Conservation (phyloP, 768 basidiomycete species). For the Russula dissimulans region DNA sequence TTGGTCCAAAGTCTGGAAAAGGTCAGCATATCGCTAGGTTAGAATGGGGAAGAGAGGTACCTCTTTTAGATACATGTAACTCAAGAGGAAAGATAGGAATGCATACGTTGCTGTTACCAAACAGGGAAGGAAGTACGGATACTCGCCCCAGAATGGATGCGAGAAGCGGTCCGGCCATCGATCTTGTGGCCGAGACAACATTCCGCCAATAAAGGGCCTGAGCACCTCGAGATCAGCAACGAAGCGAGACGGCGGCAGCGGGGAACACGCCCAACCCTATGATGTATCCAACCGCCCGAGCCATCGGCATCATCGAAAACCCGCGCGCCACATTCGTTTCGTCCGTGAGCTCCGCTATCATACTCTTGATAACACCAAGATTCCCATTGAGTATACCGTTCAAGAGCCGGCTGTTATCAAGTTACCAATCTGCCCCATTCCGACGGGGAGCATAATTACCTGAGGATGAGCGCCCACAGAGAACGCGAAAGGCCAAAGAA, state of each 20-base stretch:
- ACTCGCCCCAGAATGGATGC: constrained; percentile 19
- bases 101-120: neutral
- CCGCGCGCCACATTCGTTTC: constrained; percentile 43
- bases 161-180: constrained; percentile 19
- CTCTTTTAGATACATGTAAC: constrained; percentile 6
- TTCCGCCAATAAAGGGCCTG: constrained; percentile 20
- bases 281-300: constrained; percentile 12
- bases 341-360: constrained; percentile 59
- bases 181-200: constrained; percentile 22
- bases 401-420: neutral
- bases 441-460: constrained; percentile 13
- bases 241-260: neutral
- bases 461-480: constrained; percentile 24
- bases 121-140: constrained; percentile 24
- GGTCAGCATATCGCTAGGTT: neutral
- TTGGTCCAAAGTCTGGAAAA: no score
- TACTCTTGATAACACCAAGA: constrained; percentile 3
- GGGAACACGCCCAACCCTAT: constrained; percentile 5
- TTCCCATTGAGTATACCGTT: constrained; percentile 3
- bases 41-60: neutral
- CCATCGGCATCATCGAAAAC: constrained; percentile 28
- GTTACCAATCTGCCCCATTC: neutral
- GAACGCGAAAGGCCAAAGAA: constrained; percentile 32
- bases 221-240: constrained; percentile 6
- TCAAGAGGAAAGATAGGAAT: neutral